Evolutionary conservation across 345 rosid species (phyloP).

Genomic region (Corchorus olitorius): DNA sequence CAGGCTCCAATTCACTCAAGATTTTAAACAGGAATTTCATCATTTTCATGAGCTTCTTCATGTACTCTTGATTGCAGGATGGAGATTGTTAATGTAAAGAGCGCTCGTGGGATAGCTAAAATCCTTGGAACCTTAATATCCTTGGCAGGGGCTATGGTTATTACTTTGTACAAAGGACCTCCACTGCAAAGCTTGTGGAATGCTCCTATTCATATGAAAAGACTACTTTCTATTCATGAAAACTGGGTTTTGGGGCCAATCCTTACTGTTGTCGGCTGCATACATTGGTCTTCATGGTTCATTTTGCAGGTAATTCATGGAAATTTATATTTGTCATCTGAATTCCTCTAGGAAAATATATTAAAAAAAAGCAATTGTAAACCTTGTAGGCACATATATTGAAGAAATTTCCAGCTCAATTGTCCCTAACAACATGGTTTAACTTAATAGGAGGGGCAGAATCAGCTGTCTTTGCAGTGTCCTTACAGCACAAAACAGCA

Average conservation of each 20-base stretch:
- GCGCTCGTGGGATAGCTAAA: conserved; percentile 56
- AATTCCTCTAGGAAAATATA: no score
- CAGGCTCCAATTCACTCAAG: background rate
- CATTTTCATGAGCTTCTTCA: background rate
- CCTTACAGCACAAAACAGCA: conserved; percentile 38
- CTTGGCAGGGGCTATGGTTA: conserved; percentile 50
- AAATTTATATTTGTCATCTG: no score
- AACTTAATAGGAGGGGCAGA: conserved; percentile 56
- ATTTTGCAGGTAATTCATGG: conserved; percentile 27
- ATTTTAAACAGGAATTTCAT: background rate
- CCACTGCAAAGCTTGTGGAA: conserved; percentile 33
- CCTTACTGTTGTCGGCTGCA: conserved; percentile 55
- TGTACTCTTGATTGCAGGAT: conserved; percentile 37
- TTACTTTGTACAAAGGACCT: conserved; percentile 67
- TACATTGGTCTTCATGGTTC: conserved; percentile 59
- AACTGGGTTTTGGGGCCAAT: conserved; percentile 64
- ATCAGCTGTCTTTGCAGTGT: conserved; percentile 52
- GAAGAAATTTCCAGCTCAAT: conserved; percentile 59
- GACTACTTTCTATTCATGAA: conserved; percentile 31
- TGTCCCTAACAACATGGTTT: conserved; percentile 72
- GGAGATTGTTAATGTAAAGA: conserved; percentile 54
- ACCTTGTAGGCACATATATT: conserved; percentile 45
- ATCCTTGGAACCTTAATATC: conserved; percentile 55
- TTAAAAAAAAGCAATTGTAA: background rate
- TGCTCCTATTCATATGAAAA: conserved; percentile 42